phyloP scores from a whole-genome alignment of 2,329 filamentous ascomycete species.

The Aspergillus fijiensis region DNA sequence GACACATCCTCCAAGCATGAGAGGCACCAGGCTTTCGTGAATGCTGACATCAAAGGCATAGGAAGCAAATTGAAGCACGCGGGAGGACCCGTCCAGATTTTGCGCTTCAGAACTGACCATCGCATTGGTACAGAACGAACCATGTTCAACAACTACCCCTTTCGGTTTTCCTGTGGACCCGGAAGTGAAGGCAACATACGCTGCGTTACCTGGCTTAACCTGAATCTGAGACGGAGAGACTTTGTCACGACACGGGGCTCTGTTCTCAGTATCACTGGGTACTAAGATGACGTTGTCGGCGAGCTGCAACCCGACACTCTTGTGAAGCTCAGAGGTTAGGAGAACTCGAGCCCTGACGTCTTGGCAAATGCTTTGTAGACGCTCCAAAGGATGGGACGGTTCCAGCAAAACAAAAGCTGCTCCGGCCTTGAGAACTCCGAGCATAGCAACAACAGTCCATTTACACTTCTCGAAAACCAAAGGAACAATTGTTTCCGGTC shows the following conservation, averaged over 20 bases:
- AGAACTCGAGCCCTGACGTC: neutral
- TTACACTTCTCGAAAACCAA: conserved; percentile 10
- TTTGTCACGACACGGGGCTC: no score
- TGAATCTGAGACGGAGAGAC: neutral
- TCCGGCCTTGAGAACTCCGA: conserved; percentile 32
- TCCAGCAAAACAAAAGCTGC: conserved; percentile 28
- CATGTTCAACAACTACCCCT: conserved; percentile 8
- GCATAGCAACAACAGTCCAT: conserved; percentile 24
- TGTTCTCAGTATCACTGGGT: neutral
- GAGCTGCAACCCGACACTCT: neutral
- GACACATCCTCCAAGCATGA: conserved; percentile 18
- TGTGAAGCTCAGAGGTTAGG: neutral
- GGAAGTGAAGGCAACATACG: conserved; percentile 53
- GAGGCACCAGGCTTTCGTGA: conserved; percentile 15
- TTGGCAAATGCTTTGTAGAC: conserved; percentile 1
- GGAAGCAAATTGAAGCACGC: conserved; percentile 12
- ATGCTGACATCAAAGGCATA: conserved; percentile 9
- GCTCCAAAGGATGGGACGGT: conserved; percentile 4
- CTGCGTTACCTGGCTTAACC: neutral
- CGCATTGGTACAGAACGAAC: conserved; percentile 11
- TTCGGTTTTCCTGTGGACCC: conserved; percentile 36
- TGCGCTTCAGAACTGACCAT: conserved; percentile 5
- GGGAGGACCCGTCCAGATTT: neutral
- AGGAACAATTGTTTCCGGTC: conserved; percentile 5
- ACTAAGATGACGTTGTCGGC: neutral